A percentile compares a stretch with the other conserved stretches of the same genome.
Evolutionary conservation across 768 basidiomycete species (phyloP).

Genomic region (Leucosporidium yakuticum): DNA sequence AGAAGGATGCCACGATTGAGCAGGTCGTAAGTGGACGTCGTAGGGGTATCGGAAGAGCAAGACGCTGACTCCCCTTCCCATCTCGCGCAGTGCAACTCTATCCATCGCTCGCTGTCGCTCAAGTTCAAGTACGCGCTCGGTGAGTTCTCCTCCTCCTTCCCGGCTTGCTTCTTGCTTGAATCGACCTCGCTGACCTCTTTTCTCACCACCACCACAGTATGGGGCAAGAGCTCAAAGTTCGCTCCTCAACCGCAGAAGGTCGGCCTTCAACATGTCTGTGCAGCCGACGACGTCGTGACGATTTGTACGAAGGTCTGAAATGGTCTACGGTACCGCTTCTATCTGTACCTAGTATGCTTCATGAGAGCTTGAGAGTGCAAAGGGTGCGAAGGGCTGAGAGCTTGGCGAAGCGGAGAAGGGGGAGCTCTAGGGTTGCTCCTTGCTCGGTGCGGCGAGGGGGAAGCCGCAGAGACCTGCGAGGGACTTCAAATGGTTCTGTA

Average conservation of each 20-base stretch:
- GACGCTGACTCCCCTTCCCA: neutral
- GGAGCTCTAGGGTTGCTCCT: too few species aligned
- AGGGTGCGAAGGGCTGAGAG: too few species aligned
- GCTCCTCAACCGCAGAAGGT: constrained; percentile 40
- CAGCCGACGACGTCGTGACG: constrained; percentile 30
- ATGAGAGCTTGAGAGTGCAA: too few species aligned
- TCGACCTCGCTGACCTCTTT: neutral
- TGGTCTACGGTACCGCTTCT: too few species aligned
- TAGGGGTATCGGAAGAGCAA: neutral
- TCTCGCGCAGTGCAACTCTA: constrained; percentile 17
- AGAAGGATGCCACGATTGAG: constrained; percentile 89
- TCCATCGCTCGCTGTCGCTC: constrained; percentile 58
- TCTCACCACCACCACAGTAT: constrained; percentile 51
- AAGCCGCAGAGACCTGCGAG: too few species aligned
- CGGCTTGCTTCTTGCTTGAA: neutral
- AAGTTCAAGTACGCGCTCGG: constrained; percentile 86
- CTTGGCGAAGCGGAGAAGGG: too few species aligned
- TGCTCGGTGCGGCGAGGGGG: too few species aligned
- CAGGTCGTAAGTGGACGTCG: constrained; percentile 14
- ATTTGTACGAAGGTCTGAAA: neutral
- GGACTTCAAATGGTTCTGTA: too few species aligned
- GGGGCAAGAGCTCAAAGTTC: constrained; percentile 48
- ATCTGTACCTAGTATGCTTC: too few species aligned
- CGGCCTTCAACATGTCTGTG: constrained; percentile 32
- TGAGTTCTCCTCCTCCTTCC: neutral